Evolutionary conservation across 495 filamentous ascomycete genomes (phyloP).

Genomic region (Penicillium argentinense): DNA sequence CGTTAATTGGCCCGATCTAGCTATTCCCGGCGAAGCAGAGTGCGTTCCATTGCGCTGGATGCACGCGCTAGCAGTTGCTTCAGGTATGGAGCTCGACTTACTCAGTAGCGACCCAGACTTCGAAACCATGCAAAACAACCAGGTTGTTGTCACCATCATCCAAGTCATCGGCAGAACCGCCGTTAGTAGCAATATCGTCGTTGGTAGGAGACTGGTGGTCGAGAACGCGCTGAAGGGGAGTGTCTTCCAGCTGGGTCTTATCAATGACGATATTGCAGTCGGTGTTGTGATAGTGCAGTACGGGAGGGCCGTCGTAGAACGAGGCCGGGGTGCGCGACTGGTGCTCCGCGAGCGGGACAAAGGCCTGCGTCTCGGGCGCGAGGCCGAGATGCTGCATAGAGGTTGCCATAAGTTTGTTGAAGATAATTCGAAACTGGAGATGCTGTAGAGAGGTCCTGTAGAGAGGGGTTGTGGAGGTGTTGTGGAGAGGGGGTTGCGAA

Average conservation of each 20-base stretch:
- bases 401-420: no score
- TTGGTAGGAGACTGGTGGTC: conserved; percentile 22
- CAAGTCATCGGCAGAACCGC: conserved; percentile 3
- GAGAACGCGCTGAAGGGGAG: conserved; percentile 31
- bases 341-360: conserved; percentile 73
- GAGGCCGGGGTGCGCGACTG: conserved; percentile 81
- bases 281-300: conserved; percentile 73
- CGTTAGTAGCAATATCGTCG: conserved; percentile 11
- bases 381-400: conserved; percentile 51
- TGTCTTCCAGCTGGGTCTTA: conserved; percentile 38
- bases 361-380: conserved; percentile 54
- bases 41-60: background rate
- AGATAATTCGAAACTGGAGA: no score
- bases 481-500: no score
- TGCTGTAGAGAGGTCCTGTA: no score
- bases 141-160: conserved; percentile 42
- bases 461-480: no score
- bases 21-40: no score
- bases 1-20: conserved; percentile 5
- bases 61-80: background rate
- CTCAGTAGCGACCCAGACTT: conserved; percentile 79
- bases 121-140: conserved; percentile 51
- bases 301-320: conserved; percentile 75
- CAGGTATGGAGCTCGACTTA: conserved; percentile 42
- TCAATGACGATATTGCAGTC: conserved; percentile 59